A percentile compares a stretch with the other conserved stretches of the same genome.
These are phyloP conservation scores for Penicillium antarcticum DNA, from an alignment of 495 filamentous ascomycete species.

Conservation along the genomic window DNA sequence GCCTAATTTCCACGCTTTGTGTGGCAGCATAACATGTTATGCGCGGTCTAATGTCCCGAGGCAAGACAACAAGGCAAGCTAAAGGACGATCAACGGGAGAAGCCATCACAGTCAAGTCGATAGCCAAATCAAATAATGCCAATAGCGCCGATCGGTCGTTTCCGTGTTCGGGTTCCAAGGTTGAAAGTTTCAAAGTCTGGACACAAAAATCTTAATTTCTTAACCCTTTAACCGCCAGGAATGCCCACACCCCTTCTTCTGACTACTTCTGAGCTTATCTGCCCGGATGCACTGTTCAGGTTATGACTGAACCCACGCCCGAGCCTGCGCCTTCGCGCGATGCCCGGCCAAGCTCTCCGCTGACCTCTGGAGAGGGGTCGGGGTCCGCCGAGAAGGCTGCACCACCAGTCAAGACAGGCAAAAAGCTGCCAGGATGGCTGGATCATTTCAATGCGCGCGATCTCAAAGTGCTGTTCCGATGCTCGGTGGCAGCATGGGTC, in stretches of 20 bases:
- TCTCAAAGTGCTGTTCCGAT: constrained; percentile 43
- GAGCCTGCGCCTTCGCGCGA: constrained; percentile 9
- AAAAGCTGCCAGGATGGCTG: constrained; percentile 33
- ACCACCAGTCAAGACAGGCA: constrained; percentile 5
- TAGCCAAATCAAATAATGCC: constrained; percentile 9
- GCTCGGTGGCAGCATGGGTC: constrained; percentile 41
- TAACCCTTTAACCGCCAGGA: background rate
- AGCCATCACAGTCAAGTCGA: background rate
- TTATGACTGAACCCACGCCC: constrained; percentile 9
- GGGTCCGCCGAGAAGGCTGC: background rate
- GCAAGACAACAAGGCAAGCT: background rate
- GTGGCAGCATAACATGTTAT: background rate
- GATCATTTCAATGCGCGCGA: constrained; percentile 46
- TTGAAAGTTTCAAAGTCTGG: too few species aligned
- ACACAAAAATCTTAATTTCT: background rate
- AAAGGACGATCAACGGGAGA: background rate
- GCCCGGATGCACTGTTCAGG: background rate
- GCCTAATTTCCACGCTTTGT: background rate
- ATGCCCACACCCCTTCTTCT: background rate
- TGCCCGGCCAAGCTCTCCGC: background rate
- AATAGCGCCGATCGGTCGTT: constrained; percentile 14
- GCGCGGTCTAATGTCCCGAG: background rate
- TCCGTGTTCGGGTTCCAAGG: background rate
- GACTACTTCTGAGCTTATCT: background rate
- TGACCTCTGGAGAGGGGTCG: constrained; percentile 3